Percentiles rank a stretch among this genome's conserved stretches.
phyloP scores from a whole-genome alignment of 257 asterid species.

The Thymus mandschuricus region DNA sequence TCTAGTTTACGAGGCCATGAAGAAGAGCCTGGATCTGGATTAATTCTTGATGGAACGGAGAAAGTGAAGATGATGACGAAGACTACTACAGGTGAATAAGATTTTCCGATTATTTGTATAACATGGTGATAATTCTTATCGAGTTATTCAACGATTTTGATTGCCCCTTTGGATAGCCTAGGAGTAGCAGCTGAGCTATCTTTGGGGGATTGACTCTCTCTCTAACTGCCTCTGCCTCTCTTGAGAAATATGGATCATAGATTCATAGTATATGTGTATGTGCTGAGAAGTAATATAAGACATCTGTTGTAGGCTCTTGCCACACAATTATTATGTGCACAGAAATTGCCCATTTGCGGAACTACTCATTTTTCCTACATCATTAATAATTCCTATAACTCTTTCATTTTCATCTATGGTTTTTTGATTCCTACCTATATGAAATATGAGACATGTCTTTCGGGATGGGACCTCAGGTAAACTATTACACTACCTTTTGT shows the following conservation, averaged over 20 bases:
- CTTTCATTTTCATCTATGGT: slow-evolving; percentile 9
- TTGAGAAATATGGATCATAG: slow-evolving; percentile 31
- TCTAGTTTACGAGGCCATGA: slow-evolving; percentile 89
- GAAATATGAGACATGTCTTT: too few relatives aligned
- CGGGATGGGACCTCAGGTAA: too few relatives aligned
- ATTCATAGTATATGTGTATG: slow-evolving; percentile 20
- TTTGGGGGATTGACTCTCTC: slow-evolving; percentile 44
- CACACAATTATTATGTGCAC: slow-evolving; percentile 30
- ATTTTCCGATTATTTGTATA: slow-evolving; percentile 29
- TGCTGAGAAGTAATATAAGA: slow-evolving; percentile 47
- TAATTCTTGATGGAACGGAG: slow-evolving; percentile 37
- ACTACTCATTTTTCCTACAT: slow-evolving; percentile 46
- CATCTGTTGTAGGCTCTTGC: slow-evolving; percentile 53
- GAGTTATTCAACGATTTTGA: slow-evolving; percentile 45
- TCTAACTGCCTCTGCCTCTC: slow-evolving; percentile 37
- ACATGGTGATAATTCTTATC: slow-evolving; percentile 38
- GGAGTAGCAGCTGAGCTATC: slow-evolving; percentile 35
- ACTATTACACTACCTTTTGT: too few relatives aligned
- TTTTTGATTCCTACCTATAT: not conserved
- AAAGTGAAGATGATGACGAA: slow-evolving; percentile 39
- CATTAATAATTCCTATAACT: slow-evolving; percentile 10
- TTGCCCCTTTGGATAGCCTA: slow-evolving; percentile 43
- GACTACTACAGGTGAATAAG: slow-evolving; percentile 43
- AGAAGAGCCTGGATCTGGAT: slow-evolving; percentile 77
- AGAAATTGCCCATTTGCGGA: slow-evolving; percentile 38